Evolutionary conservation across 331 rosid genomes (phyloP).

Genomic region (Ulmus americana): DNA sequence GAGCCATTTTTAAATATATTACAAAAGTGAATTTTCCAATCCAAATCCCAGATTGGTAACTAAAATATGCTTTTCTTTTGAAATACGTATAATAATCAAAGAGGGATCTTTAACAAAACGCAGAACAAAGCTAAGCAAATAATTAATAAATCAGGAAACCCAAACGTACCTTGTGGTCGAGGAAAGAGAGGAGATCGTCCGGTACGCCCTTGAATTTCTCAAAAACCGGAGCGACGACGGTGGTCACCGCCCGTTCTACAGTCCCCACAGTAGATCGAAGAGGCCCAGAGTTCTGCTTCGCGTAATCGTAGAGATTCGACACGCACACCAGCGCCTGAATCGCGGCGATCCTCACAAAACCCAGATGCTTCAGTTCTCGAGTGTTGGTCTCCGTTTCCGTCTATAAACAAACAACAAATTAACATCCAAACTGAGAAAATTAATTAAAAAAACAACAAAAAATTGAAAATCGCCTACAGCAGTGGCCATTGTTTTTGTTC

Average conservation of each 20-base stretch:
- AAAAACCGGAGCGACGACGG: conserved; percentile 59
- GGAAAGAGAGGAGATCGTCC: conserved; percentile 54
- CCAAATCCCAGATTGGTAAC: not conserved
- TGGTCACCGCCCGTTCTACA: conserved; percentile 52
- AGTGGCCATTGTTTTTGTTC: conserved; percentile 29
- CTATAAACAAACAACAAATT: not conserved
- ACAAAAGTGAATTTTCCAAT: not conserved
- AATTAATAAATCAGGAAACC: not conserved
- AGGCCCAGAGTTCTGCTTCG: conserved; percentile 65
- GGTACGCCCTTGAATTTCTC: conserved; percentile 51
- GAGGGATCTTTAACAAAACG: too few relatives aligned
- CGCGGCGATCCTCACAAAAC: conserved; percentile 49
- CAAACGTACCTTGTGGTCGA: conserved; percentile 56
- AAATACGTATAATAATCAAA: too few relatives aligned
- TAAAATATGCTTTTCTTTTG: too few relatives aligned
- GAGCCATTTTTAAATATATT: too few relatives aligned
- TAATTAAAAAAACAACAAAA: not conserved
- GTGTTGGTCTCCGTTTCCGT: conserved; percentile 29
- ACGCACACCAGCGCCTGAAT: conserved; percentile 39
- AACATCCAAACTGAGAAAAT: not conserved
- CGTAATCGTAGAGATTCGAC: conserved; percentile 54
- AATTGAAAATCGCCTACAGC: conserved; percentile 16
- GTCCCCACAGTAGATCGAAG: conserved; percentile 54
- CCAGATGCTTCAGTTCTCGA: conserved; percentile 52
- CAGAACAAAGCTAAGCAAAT: too few relatives aligned